phyloP scores from a whole-genome alignment of 2,329 filamentous ascomycete genomes.

The Helicocarpus griseus region DNA sequence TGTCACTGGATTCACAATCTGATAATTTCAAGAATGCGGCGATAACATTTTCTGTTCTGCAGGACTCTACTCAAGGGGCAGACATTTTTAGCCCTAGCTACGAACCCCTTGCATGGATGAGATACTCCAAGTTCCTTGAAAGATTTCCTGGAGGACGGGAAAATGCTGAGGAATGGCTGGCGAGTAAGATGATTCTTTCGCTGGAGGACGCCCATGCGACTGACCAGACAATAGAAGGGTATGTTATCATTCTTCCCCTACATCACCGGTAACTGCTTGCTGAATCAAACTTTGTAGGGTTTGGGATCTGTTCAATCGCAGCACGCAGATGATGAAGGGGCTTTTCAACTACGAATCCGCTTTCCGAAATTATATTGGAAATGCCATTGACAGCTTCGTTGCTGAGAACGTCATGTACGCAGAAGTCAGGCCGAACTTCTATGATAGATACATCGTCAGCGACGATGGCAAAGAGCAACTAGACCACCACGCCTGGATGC shows the following conservation, averaged over 20 bases:
- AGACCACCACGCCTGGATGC: slow-evolving; percentile 3
- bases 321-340: slow-evolving; percentile 7
- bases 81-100: background rate
- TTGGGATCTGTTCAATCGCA: slow-evolving; percentile 6
- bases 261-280: background rate
- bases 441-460: slow-evolving; percentile 2
- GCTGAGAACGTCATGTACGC: slow-evolving; percentile 4
- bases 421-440: slow-evolving; percentile 5
- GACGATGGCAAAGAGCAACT: slow-evolving; percentile 2
- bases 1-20: background rate
- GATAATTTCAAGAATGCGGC: background rate
- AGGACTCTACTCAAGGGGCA: background rate
- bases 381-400: slow-evolving; percentile 3
- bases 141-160: background rate
- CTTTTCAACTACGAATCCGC: slow-evolving; percentile 6
- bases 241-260: background rate
- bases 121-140: slow-evolving; percentile 3
- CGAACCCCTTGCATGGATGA: slow-evolving; percentile 1
- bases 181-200: background rate
- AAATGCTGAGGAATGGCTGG: slow-evolving; percentile 4
- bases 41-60: slow-evolving; percentile 4
- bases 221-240: slow-evolving; percentile 2
- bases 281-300: background rate
- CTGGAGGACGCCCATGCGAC: background rate
- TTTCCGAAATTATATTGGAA: slow-evolving; percentile 1